Conservation (phyloP, 1,139 yeast species). For the Debaryomycetaceae sp. region DNA sequence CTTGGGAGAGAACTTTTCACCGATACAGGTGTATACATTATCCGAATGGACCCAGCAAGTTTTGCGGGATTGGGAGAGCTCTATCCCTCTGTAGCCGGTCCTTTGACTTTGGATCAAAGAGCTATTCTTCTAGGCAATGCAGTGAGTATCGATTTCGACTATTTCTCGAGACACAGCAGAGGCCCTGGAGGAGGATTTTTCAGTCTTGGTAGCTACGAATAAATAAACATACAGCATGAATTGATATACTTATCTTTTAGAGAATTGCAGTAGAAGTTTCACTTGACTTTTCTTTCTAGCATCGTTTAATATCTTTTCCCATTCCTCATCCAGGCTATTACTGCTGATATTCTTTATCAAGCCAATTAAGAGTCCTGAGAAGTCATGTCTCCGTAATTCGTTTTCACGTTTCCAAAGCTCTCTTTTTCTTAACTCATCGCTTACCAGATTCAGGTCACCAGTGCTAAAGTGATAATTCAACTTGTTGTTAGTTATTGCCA, state of each 20-base stretch:
- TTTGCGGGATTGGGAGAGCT: slow-evolving; percentile 46
- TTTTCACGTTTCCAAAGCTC: slow-evolving; percentile 40
- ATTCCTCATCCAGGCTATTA: slow-evolving; percentile 39
- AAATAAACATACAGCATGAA: slow-evolving; percentile 1
- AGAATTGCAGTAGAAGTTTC: slow-evolving; percentile 8
- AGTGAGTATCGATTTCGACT: slow-evolving; percentile 90
- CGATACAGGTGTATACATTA: slow-evolving; percentile 87
- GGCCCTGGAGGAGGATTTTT: slow-evolving; percentile 43
- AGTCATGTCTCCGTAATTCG: slow-evolving; percentile 53
- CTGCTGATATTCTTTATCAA: slow-evolving; percentile 40
- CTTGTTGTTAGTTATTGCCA: slow-evolving; percentile 55
- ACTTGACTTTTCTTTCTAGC: slow-evolving; percentile 25
- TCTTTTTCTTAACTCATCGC: slow-evolving; percentile 32
- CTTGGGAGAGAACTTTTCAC: slow-evolving; percentile 88
- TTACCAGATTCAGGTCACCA: slow-evolving; percentile 34
- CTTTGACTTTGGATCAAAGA: slow-evolving; percentile 72
- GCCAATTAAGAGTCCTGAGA: slow-evolving; percentile 50
- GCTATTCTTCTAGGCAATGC: slow-evolving; percentile 86
- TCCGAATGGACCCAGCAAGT: slow-evolving; percentile 75
- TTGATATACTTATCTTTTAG: neutral
- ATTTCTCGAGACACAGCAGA: slow-evolving; percentile 83
- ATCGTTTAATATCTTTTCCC: slow-evolving; percentile 33
- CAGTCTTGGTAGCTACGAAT: slow-evolving; percentile 36
- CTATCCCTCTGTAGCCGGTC: slow-evolving; percentile 41
- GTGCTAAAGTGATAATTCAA: slow-evolving; percentile 31